Conservation (phyloP, 768 basidiomycete genomes). For the Chlorophyllum brunneum region DNA sequence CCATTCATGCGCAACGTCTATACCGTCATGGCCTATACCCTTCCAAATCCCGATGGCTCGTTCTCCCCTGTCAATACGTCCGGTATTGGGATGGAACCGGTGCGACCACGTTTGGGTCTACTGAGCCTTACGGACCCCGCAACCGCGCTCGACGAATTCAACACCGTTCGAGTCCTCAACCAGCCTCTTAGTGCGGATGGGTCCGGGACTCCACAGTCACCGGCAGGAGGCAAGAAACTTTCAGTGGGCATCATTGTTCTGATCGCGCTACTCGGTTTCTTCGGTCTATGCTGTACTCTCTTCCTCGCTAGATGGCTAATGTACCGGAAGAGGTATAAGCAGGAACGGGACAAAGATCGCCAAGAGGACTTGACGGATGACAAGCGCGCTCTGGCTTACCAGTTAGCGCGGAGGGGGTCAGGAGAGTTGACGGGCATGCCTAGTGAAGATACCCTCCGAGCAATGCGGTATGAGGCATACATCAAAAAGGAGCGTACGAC, state of each 20-base stretch:
- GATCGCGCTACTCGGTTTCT: slow-evolving; percentile 54
- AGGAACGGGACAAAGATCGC: slow-evolving; percentile 13
- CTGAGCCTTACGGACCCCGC: slow-evolving; percentile 60
- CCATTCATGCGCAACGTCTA: slow-evolving; percentile 77
- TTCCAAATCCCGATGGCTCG: slow-evolving; percentile 39
- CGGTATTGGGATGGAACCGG: not conserved
- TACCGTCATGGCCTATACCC: slow-evolving; percentile 67
- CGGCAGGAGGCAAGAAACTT: slow-evolving; percentile 31
- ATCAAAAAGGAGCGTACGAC: slow-evolving; percentile 27
- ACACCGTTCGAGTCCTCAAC: slow-evolving; percentile 62
- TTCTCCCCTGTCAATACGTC: slow-evolving; percentile 30
- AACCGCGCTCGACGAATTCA: slow-evolving; percentile 62
- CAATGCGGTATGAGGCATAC: slow-evolving; percentile 35
- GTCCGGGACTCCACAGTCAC: not conserved
- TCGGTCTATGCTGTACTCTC: slow-evolving; percentile 48
- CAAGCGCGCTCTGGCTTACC: slow-evolving; percentile 29
- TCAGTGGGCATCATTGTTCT: slow-evolving; percentile 63
- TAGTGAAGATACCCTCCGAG: slow-evolving; percentile 36
- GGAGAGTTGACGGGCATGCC: slow-evolving; percentile 23
- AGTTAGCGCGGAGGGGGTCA: slow-evolving; percentile 28
- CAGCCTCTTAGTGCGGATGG: slow-evolving; percentile 40
- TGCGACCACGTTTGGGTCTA: slow-evolving; percentile 51
- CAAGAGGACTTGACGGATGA: slow-evolving; percentile 16
- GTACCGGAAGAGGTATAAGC: slow-evolving; percentile 32
- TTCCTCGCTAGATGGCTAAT: slow-evolving; percentile 55